Evolutionary conservation across 2,329 filamentous ascomycete genomes (phyloP), one percentile per base, ranked within the genome.

Genomic region (Harringtonia aguacate): DNA sequence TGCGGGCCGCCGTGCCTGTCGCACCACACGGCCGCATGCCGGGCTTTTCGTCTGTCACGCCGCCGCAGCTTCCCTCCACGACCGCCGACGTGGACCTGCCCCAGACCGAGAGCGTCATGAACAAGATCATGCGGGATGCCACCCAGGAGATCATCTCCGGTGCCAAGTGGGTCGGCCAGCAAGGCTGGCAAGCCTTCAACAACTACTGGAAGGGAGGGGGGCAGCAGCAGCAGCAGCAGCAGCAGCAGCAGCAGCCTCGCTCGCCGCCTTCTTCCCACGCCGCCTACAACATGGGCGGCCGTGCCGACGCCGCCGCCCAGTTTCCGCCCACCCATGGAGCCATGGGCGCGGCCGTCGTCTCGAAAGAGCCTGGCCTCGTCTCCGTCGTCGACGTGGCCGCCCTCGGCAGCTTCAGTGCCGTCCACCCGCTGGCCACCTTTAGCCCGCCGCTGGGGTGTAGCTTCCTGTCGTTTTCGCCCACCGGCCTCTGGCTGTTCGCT

Each of bases 251-350:
- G 50, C 64, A 67, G 50, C 57, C 63, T 20, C 63, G 69, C 49
- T 71, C 73, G 39, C 58, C 66, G 27, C 58, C 62, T 2, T n/a
- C n/a, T n/a, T n/a, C n/a, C n/a, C n/a, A n/a, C n/a, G 54, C 62
- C 17, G 39, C 14, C 8, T 43, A 15, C 3, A 46, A 44, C 9
- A 27, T 20, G 3, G 42, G 68, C 39, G 67, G 70, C 36, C 60
- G 66, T 15, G 76, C 79, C 31, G 50, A 66, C 15, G 76, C 79
- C 31, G 50, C 59, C 8, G 53, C 63, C 8, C 73, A 79, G 48
- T 89, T 89, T 50, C 85, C 84, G 27, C 85, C 85, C 0, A 89
- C 85, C 0, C 85, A 90, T 56, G 82, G 79, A 4, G 65, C 75
- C 12, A 62, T 69, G 34, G 71, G 79, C 10, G 77, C 78, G 46